These are phyloP conservation scores for Microsporum audouinii DNA, from an alignment of 2,329 filamentous ascomycete genomes.

Conservation along the genomic window DNA sequence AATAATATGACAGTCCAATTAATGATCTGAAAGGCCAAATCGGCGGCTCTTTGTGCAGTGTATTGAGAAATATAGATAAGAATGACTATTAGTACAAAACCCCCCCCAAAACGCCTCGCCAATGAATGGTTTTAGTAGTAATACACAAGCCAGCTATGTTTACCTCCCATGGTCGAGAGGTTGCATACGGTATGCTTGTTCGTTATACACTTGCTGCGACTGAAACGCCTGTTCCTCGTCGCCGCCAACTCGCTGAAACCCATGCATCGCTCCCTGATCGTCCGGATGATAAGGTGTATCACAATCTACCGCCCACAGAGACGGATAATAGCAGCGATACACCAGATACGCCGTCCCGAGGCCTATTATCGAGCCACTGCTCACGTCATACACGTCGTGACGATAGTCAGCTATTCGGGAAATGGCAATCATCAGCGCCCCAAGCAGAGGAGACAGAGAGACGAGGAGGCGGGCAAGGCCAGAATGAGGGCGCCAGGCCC, in stretches of 20 bases:
- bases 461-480: slow-evolving; percentile 46
- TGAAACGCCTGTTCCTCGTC: slow-evolving; percentile 13
- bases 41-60: not conserved
- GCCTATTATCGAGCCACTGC: slow-evolving; percentile 44
- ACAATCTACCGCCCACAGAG: slow-evolving; percentile 9
- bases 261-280: slow-evolving; percentile 5
- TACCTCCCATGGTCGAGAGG: not conserved
- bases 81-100: not conserved
- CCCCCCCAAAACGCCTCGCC: not conserved
- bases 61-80: not conserved
- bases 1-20: no score
- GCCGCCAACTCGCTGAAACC: slow-evolving; percentile 7
- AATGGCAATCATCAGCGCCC: slow-evolving; percentile 49
- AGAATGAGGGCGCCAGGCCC: slow-evolving; percentile 46
- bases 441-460: slow-evolving; percentile 45
- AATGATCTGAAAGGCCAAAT: no score
- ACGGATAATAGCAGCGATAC: slow-evolving; percentile 51
- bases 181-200: slow-evolving; percentile 8
- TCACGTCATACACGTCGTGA: slow-evolving; percentile 54
- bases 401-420: slow-evolving; percentile 53
- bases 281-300: slow-evolving; percentile 11
- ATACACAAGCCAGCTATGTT: not conserved
- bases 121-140: not conserved
- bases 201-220: not conserved
- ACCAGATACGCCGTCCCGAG: slow-evolving; percentile 45